Evolutionary conservation across 2,329 filamentous ascomycete species (phyloP).

Genomic region (Neonectria magnoliae): DNA sequence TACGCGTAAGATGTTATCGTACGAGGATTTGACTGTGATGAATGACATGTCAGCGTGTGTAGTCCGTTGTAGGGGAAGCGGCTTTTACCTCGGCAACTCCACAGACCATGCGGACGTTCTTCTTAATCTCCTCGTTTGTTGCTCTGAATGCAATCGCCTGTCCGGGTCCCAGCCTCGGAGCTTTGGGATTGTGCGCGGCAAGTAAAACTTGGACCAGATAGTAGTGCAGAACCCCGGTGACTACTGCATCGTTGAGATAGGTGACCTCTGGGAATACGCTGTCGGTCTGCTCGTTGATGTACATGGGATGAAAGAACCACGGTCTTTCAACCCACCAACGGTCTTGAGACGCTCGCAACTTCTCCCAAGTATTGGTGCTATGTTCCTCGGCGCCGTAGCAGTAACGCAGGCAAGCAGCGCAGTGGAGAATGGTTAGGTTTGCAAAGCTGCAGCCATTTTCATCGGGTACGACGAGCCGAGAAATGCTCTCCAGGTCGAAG

Average conservation of each 20-base stretch:
- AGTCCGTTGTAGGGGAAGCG: no score
- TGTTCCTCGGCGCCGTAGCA: slow-evolving; percentile 44
- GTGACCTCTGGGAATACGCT: slow-evolving; percentile 35
- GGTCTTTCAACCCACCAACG: slow-evolving; percentile 44
- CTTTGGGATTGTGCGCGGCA: slow-evolving; percentile 42
- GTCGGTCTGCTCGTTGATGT: slow-evolving; percentile 24
- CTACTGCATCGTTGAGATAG: slow-evolving; percentile 43
- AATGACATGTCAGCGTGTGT: background rate
- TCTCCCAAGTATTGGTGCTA: slow-evolving; percentile 36
- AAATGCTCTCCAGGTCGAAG: slow-evolving; percentile 38
- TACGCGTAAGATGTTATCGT: slow-evolving; percentile 38
- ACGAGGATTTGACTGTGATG: slow-evolving; percentile 35
- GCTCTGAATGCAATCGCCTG: slow-evolving; percentile 37
- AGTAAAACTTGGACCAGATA: slow-evolving; percentile 42
- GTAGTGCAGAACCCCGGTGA: slow-evolving; percentile 43
- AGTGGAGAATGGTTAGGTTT: slow-evolving; percentile 42
- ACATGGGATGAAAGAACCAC: slow-evolving; percentile 43
- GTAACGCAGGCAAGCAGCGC: slow-evolving; percentile 42
- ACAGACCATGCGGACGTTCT: slow-evolving; percentile 41
- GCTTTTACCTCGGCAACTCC: slow-evolving; percentile 42
- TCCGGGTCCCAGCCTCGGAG: slow-evolving; percentile 40
- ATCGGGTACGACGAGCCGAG: slow-evolving; percentile 32
- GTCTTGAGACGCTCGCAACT: slow-evolving; percentile 37
- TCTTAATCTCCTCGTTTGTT: slow-evolving; percentile 44
- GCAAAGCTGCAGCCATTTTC: slow-evolving; percentile 41